Evolutionary conservation across 2,329 filamentous ascomycete species (phyloP).

Genomic region (Aspergillus pseudonomiae): DNA sequence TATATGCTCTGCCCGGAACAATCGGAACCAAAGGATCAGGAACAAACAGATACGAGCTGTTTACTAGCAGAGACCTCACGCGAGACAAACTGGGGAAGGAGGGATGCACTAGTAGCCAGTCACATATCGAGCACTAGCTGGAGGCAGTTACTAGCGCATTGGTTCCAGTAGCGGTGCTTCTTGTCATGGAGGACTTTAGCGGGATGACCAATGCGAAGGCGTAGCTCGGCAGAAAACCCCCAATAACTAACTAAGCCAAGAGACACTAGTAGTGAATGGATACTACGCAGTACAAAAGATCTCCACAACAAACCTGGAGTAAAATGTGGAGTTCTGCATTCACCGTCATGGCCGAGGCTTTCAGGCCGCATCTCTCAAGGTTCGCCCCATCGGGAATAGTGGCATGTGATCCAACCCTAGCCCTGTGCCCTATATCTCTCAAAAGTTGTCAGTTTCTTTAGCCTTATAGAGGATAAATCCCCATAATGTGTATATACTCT

Average conservation of each 20-base stretch:
- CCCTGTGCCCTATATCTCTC: neutral
- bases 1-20: neutral
- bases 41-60: neutral
- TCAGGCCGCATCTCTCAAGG: conserved; percentile 4
- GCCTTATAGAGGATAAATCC: neutral
- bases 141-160: neutral
- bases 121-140: neutral
- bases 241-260: neutral
- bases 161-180: neutral
- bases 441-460: neutral
- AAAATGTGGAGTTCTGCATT: neutral
- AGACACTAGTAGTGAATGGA: neutral
- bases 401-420: neutral
- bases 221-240: conserved; percentile 7
- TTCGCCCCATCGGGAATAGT: conserved; percentile 13
- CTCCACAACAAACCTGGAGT: neutral
- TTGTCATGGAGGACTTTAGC: conserved; percentile 3
- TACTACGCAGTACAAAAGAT: neutral
- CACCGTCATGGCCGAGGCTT: neutral
- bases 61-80: neutral
- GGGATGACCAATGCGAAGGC: conserved; percentile 6
- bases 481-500: neutral
- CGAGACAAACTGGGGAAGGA: neutral
- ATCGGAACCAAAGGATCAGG: neutral
- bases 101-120: neutral